These are phyloP conservation scores for Yarrowia sp. DNA, from an alignment of 805 yeast genomes.

Conservation along the genomic window DNA sequence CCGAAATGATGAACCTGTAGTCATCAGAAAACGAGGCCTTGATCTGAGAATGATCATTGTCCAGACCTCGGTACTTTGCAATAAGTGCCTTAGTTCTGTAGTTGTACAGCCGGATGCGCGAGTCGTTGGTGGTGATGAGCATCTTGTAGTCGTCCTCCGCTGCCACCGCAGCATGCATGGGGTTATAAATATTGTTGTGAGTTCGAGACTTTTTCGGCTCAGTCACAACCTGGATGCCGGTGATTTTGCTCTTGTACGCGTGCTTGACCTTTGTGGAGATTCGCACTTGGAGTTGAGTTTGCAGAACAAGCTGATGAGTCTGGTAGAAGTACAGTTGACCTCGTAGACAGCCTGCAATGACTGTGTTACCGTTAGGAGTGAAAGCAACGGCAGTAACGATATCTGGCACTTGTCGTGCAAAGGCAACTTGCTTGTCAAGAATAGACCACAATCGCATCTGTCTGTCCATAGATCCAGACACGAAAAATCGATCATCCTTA, in stretches of 20 bases:
- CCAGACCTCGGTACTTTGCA: conserved; percentile 69
- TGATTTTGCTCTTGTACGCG: conserved; percentile 57
- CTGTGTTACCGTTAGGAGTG: conserved; percentile 59
- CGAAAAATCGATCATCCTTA: conserved; percentile 78
- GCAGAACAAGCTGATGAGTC: conserved; percentile 60
- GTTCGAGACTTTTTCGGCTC: conserved; percentile 21
- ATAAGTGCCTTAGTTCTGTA: conserved; percentile 53
- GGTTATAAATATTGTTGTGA: conserved; percentile 17
- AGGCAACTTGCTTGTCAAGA: conserved; percentile 65
- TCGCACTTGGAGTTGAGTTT: conserved; percentile 46
- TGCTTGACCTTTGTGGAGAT: conserved; percentile 36
- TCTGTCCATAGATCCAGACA: conserved; percentile 78
- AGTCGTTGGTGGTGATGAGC: conserved; percentile 77
- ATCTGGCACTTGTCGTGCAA: conserved; percentile 57
- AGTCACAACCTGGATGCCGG: conserved; percentile 56
- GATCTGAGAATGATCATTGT: conserved; percentile 69
- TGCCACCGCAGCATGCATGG: conserved; percentile 27
- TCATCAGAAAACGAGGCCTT: conserved; percentile 63
- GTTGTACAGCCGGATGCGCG: conserved; percentile 67
- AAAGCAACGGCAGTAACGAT: conserved; percentile 73
- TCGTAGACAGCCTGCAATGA: conserved; percentile 72
- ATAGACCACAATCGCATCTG: conserved; percentile 80
- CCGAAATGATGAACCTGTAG: conserved; percentile 59
- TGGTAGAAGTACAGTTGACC: conserved; percentile 64
- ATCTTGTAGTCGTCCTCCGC: conserved; percentile 43